Percentiles rank a stretch among this genome's conserved stretches.
Evolutionary conservation across 2,329 filamentous ascomycete genomes (phyloP).

Genomic region (Fusarium brevicatenulatum): DNA sequence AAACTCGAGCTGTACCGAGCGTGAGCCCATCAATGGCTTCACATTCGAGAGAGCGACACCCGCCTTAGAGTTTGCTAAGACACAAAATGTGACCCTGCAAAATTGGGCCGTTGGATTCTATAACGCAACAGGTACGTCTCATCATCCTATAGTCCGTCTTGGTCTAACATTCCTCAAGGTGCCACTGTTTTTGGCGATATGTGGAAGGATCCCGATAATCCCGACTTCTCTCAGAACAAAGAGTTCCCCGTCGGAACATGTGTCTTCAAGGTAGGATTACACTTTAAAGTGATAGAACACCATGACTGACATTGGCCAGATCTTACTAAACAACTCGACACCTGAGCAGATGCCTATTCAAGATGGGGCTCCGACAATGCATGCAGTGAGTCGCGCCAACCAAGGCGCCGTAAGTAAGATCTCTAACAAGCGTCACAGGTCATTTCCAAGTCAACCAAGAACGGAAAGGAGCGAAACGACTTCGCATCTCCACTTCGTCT

Average conservation of each 20-base stretch:
- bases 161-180: neutral
- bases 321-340: neutral
- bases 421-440: neutral
- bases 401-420: fast-evolving
- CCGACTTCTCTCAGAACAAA: neutral
- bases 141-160: no score
- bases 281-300: fast-evolving
- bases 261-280: neutral
- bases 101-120: neutral
- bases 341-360: neutral
- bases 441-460: neutral
- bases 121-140: neutral
- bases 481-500: neutral
- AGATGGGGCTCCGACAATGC: neutral
- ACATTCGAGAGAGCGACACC: neutral
- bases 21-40: neutral
- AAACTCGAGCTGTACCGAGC: neutral
- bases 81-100: neutral
- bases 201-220: neutral
- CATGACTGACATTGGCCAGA: neutral
- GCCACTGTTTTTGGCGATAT: neutral
- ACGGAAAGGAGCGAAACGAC: neutral
- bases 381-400: neutral
- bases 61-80: neutral
- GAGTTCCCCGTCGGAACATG: neutral